Evolutionary conservation across 2,329 filamentous ascomycete genomes (phyloP), one percentile per base, ranked within the genome.

Genomic region (Escovopsis sp.): DNA sequence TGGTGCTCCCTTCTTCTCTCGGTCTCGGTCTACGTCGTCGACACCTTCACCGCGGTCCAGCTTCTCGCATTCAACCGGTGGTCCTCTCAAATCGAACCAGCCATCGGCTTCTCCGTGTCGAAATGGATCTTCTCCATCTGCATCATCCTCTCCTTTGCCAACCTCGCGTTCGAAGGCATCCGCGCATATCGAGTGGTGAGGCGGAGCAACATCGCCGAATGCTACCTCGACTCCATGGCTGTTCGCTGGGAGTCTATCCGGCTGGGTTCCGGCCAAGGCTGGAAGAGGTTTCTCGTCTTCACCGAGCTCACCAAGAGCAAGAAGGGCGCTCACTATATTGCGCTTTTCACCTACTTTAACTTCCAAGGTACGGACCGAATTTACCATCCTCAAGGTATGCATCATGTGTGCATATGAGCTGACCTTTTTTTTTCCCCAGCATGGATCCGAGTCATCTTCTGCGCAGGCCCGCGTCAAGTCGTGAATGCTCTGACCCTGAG

Each of bases 41-140:
- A 96, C 64, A 87, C 80, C 47, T 96, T 95, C 58, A 95, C 88
- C 4, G 88, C 88, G 48, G 75, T 95, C 64, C 93, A 94, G 49
- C 70, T 98, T 35, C 73, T 98, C 40, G 83, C 75, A 43, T 95
- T 94, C 65, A 77, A 93, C 64, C 77, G 77, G 46, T 96, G 88
- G 88, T 85, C 85, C 1, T 85, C 83, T 42, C 73, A 85, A 51
- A 82, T 96, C 52, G 66, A 85, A 52, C 87, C 87, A 2, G 73
- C 75, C 35, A 82, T 96, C 49, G 74, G 79, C 4, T 77, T 93
- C 55, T 66, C 76, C 39, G 74, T 89, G 42, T 83, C 86, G 11
- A 93, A 91, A 65, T 95, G 88, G 87, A 88, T 98, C 59, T 98
- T 96, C 59, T 82, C 85, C 26, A 75, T 77, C 43, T 94, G 88